These are phyloP conservation scores for Penicillium riverlandense DNA, from an alignment of 495 filamentous ascomycete species.

Conservation along the genomic window DNA sequence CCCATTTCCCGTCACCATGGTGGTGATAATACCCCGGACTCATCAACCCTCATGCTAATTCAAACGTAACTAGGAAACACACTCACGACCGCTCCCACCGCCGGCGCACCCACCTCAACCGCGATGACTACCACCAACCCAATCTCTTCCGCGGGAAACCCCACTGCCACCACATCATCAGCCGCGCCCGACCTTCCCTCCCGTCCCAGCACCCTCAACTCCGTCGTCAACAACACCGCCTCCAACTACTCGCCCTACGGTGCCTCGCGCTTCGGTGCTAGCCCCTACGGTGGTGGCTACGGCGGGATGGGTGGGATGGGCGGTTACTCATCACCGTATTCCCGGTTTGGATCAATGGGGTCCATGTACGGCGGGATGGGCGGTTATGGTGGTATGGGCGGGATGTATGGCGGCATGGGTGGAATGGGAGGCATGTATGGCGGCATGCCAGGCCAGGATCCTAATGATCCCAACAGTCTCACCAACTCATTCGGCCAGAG, in stretches of 20 bases:
- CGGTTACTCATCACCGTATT: conserved; percentile 58
- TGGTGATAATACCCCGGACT: too few species aligned
- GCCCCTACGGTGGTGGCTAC: conserved; percentile 36
- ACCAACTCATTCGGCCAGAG: conserved; percentile 84
- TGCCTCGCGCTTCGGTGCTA: conserved; percentile 49
- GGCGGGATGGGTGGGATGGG: conserved; percentile 36
- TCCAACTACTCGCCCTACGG: conserved; percentile 75
- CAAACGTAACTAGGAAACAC: conserved; percentile 21
- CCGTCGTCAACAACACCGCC: conserved; percentile 76
- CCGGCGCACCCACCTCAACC: conserved; percentile 27
- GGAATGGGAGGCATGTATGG: conserved; percentile 52
- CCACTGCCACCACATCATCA: conserved; percentile 37
- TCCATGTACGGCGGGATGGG: conserved; percentile 52
- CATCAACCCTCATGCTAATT: too few species aligned
- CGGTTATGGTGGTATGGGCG: conserved; percentile 49
- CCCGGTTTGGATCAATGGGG: conserved; percentile 56
- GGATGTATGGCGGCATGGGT: conserved; percentile 43
- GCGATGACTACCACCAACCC: conserved; percentile 29
- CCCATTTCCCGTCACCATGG: not conserved
- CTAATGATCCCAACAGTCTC: conserved; percentile 88
- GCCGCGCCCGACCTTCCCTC: conserved; percentile 69
- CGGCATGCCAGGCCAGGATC: conserved; percentile 51
- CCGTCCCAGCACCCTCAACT: conserved; percentile 66
- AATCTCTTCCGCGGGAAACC: conserved; percentile 27
- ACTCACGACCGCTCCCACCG: conserved; percentile 28